phyloP scores from a whole-genome alignment of 1,284 basidiomycete genomes.

The Ceratobasidium sp. region DNA sequence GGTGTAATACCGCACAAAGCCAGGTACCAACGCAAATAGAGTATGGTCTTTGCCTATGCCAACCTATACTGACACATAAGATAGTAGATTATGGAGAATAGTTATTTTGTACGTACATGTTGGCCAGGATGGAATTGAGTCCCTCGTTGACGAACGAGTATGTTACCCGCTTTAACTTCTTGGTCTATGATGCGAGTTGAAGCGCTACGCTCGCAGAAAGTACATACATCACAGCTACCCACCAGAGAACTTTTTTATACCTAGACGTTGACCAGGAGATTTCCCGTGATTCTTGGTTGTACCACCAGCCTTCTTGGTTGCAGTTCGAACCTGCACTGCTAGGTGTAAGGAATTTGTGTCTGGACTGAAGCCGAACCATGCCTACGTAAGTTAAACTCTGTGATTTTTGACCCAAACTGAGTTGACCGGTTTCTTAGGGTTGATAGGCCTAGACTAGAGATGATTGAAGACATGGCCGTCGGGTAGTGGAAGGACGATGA shows the following conservation, averaged over 20 bases:
- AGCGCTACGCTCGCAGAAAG: constrained; percentile 42
- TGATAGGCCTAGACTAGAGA: constrained; percentile 13
- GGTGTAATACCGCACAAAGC: constrained; percentile 88
- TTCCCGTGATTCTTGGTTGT: constrained; percentile 89
- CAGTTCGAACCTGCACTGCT: constrained; percentile 79
- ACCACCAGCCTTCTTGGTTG: constrained; percentile 93
- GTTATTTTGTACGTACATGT: constrained; percentile 63
- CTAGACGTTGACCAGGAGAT: constrained; percentile 87
- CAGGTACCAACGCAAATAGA: constrained; percentile 84
- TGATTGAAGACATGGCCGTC: constrained; percentile 15
- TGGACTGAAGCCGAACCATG: neutral
- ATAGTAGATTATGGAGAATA: neutral
- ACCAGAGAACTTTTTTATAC: constrained; percentile 95
- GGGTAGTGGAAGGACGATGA: neutral
- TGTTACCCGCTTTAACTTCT: constrained; percentile 88
- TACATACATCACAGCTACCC: constrained; percentile 44
- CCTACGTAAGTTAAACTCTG: neutral
- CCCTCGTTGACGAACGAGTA: constrained; percentile 91
- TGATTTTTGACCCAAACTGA: neutral
- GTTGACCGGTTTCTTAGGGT: neutral
- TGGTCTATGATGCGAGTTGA: constrained; percentile 62
- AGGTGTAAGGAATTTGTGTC: neutral
- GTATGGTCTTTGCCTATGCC: constrained; percentile 92
- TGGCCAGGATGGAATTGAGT: constrained; percentile 89
- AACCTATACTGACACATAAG: constrained; percentile 59